Evolutionary conservation across 148 eudicot genomes (phyloP).

Genomic region (Pouteria glomerata): DNA sequence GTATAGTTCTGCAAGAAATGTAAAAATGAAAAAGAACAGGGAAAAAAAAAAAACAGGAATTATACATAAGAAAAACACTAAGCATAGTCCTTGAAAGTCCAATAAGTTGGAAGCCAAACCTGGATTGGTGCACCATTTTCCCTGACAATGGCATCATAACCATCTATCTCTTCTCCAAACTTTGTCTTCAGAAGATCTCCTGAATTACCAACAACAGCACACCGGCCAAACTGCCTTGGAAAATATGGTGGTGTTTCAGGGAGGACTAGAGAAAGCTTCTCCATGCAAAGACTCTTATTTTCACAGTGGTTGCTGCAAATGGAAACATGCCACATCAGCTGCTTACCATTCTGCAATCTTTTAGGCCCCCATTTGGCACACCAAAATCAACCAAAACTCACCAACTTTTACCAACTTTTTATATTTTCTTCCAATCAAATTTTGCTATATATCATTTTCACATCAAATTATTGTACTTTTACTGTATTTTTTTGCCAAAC

Average conservation of each 20-base stretch:
- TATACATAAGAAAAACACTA: not conserved
- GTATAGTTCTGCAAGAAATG: slow-evolving; percentile 62
- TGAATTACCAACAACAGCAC: slow-evolving; percentile 97
- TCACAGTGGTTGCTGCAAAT: slow-evolving; percentile 64
- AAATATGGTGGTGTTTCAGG: slow-evolving; percentile 80
- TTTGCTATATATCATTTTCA: too few species aligned
- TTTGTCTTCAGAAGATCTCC: slow-evolving; percentile 88
- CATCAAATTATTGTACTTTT: too few species aligned
- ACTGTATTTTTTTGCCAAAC: too few species aligned
- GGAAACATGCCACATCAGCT: slow-evolving; percentile 12
- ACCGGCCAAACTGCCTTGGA: slow-evolving; percentile 72
- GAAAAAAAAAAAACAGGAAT: not conserved
- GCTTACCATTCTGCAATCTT: not conserved
- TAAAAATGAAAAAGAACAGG: slow-evolving; percentile 8
- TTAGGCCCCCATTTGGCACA: not conserved
- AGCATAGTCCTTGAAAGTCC: not conserved
- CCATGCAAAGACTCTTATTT: slow-evolving; percentile 85
- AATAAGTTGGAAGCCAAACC: slow-evolving; percentile 34
- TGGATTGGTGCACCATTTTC: slow-evolving; percentile 97
- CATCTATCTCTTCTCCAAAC: slow-evolving; percentile 91
- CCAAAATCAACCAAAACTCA: not conserved
- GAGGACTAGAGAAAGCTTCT: slow-evolving; percentile 87
- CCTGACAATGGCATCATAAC: slow-evolving; percentile 76
- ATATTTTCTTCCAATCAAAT: too few species aligned
- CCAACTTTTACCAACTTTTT: too few species aligned